Conservation (phyloP, 1,284 basidiomycete genomes). For the Puccinia triticina region DNA sequence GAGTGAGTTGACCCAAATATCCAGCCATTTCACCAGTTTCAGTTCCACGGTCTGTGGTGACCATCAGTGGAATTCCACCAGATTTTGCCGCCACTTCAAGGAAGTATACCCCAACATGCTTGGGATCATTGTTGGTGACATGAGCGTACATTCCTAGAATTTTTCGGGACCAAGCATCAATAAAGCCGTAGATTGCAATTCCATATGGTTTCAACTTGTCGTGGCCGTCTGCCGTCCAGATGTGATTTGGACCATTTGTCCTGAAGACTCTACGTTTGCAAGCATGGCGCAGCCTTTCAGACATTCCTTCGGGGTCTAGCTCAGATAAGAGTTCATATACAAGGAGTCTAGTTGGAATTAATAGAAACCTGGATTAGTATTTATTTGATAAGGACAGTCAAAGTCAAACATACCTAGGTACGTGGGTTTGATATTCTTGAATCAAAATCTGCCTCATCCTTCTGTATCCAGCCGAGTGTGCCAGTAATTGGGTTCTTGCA, state of each 20-base stretch:
- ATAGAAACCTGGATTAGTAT: neutral
- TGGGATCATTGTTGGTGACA: constrained; percentile 31
- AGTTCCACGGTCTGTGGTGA: neutral
- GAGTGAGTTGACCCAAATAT: neutral
- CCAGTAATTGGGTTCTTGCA: neutral
- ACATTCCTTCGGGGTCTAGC: neutral
- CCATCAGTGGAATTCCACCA: constrained; percentile 14
- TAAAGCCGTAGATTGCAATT: constrained; percentile 29
- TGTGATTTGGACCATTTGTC: neutral
- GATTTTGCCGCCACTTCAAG: neutral
- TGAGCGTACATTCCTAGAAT: constrained; percentile 1
- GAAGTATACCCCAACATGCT: constrained; percentile 19
- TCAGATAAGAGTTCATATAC: neutral
- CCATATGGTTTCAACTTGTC: constrained; percentile 23
- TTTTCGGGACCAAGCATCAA: too few relatives aligned
- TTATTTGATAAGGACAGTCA: neutral
- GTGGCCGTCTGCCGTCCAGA: constrained; percentile 23
- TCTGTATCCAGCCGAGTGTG: neutral
- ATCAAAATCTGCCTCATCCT: neutral
- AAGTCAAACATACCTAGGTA: neutral
- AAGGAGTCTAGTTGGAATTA: neutral
- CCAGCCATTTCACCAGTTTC: neutral
- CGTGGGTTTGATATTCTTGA: too few relatives aligned
- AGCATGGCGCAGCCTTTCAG: neutral
- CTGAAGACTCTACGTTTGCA: neutral